A percentile compares a stretch with the other conserved stretches of the same genome.
phyloP scores from a whole-genome alignment of 2,329 filamentous ascomycete genomes.

The Claviceps sp. region DNA sequence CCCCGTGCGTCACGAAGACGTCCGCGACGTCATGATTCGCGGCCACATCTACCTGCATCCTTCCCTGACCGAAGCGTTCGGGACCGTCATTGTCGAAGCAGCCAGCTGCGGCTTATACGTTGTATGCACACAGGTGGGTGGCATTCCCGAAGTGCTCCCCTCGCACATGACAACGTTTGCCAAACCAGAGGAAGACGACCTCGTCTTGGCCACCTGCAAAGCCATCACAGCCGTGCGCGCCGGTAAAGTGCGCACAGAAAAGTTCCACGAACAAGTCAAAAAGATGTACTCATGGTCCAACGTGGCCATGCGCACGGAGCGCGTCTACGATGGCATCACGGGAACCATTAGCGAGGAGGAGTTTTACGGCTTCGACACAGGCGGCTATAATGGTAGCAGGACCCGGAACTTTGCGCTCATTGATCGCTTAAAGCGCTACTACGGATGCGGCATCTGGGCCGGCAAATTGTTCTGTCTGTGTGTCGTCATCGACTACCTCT shows the following conservation, averaged over 20 bases:
- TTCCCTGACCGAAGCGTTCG: conserved; percentile 90
- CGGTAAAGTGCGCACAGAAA: conserved; percentile 78
- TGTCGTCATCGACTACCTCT: conserved; percentile 82
- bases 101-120: conserved; percentile 93
- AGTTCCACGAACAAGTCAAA: conserved; percentile 92
- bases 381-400: conserved; percentile 54
- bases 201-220: conserved; percentile 77
- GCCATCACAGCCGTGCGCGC: conserved; percentile 78
- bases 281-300: conserved; percentile 99
- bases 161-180: conserved; percentile 97
- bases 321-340: conserved; percentile 87
- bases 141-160: conserved; percentile 90
- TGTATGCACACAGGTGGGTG: conserved; percentile 90
- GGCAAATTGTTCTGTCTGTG: conserved; percentile 95
- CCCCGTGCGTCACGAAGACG: conserved; percentile 86
- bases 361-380: conserved; percentile 72
- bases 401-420: conserved; percentile 85
- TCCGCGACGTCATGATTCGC: conserved; percentile 91
- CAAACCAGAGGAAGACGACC: conserved; percentile 88
- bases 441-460: conserved; percentile 96
- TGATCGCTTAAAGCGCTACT: conserved; percentile 89
- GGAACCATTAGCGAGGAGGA: conserved; percentile 75
- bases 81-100: conserved; percentile 94
- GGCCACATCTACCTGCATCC: conserved; percentile 96
- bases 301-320: conserved; percentile 82